A percentile compares a stretch with the other conserved stretches of the same genome.
phyloP scores from a whole-genome alignment of 164 flowering plant species.

The Liriodendron chinense region DNA sequence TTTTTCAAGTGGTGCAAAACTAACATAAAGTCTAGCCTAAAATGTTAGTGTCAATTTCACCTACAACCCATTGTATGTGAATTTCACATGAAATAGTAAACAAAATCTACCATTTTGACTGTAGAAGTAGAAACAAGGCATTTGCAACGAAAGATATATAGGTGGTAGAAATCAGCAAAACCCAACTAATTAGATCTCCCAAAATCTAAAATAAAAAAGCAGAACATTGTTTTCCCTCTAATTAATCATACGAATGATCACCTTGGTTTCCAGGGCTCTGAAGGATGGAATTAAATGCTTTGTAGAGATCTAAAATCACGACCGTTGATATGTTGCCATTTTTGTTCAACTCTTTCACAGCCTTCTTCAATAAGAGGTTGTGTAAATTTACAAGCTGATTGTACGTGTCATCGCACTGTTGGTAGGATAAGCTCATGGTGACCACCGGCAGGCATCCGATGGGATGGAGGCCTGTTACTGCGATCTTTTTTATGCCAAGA shows the following conservation, averaged over 20 bases:
- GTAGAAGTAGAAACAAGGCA: too few relatives aligned
- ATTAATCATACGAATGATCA: not conserved
- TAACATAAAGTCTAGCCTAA: too few relatives aligned
- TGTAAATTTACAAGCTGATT: constrained; percentile 45
- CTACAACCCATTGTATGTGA: too few relatives aligned
- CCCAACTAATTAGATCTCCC: too few relatives aligned
- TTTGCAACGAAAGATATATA: too few relatives aligned
- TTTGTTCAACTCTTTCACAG: constrained; percentile 47
- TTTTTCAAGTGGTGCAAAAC: too few relatives aligned
- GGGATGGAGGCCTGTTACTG: constrained; percentile 46
- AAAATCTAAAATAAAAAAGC: too few relatives aligned
- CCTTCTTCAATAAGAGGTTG: constrained; percentile 50
- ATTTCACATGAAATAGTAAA: too few relatives aligned
- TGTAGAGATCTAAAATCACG: constrained; percentile 49
- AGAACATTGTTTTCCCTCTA: too few relatives aligned
- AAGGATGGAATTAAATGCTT: constrained; percentile 45
- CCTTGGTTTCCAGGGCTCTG: constrained; percentile 33
- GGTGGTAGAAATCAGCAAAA: too few relatives aligned
- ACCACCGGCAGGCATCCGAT: constrained; percentile 68
- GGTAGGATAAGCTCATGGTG: constrained; percentile 30
- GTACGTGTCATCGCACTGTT: constrained; percentile 37
- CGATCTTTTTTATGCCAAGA: constrained; percentile 52
- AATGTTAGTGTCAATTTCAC: too few relatives aligned
- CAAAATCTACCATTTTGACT: too few relatives aligned
- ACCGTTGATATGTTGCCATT: constrained; percentile 26